Evolutionary conservation across 176 grass and related monocot species (phyloP).

Genomic region (Rhynchospora tenuis): DNA sequence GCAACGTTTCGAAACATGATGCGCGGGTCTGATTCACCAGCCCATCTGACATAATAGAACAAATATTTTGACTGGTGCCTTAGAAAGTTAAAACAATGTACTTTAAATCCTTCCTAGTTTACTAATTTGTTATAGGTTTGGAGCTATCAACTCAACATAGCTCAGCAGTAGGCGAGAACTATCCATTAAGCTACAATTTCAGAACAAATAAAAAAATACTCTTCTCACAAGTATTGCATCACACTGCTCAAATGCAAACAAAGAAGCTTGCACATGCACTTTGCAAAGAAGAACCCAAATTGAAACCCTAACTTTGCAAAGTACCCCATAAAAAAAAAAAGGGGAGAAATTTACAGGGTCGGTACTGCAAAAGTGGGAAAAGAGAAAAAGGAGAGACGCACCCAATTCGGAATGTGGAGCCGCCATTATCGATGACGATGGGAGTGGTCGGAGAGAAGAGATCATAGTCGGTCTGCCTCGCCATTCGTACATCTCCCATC

Average conservation of each 20-base stretch:
- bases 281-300: not conserved
- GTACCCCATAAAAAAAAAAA: not conserved
- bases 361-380: slow-evolving; percentile 23
- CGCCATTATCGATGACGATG: slow-evolving; percentile 95
- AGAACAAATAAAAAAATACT: not conserved
- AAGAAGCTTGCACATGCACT: not conserved
- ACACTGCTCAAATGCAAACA: not conserved
- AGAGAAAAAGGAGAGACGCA: slow-evolving; percentile 20
- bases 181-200: not conserved
- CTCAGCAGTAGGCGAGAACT: not conserved
- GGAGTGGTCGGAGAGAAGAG: slow-evolving; percentile 50
- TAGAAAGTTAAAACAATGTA: not conserved
- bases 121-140: not conserved
- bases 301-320: not conserved
- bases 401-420: slow-evolving; percentile 87
- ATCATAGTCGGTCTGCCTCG: slow-evolving; percentile 54
- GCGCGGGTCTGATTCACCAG: slow-evolving; percentile 83
- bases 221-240: not conserved
- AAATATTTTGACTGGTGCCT: not conserved
- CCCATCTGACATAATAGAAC: slow-evolving; percentile 52
- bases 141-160: not conserved
- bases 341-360: slow-evolving; percentile 20
- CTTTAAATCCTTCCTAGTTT: not conserved
- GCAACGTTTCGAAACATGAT: slow-evolving; percentile 73
- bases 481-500: not conserved